Evolutionary conservation across 345 rosid species (phyloP).

Genomic region (Acer saccharum): DNA sequence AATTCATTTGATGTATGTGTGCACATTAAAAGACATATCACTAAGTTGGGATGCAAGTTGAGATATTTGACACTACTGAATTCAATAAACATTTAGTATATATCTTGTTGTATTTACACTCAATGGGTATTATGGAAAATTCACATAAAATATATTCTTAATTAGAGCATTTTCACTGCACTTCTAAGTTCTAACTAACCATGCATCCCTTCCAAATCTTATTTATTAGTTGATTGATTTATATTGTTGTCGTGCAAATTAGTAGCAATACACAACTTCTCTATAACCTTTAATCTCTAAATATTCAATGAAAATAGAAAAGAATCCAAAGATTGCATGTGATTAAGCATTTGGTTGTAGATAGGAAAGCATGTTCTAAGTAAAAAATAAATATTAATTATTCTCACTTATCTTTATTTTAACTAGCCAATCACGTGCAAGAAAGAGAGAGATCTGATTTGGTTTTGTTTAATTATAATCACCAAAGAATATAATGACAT

Average conservation of each 20-base stretch:
- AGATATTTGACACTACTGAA: too few relatives aligned
- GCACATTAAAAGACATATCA: too few relatives aligned
- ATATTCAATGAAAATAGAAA: background rate
- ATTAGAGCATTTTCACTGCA: background rate
- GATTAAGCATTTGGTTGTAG: constrained; percentile 11
- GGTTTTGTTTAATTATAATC: background rate
- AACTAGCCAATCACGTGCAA: constrained; percentile 8
- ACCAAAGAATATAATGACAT: background rate
- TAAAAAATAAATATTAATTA: background rate
- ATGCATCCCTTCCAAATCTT: background rate
- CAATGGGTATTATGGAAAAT: too few relatives aligned
- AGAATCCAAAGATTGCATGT: constrained; percentile 20
- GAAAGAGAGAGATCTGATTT: constrained; percentile 7
- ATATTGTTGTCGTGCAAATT: background rate
- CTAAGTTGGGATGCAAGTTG: too few relatives aligned
- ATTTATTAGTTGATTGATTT: background rate
- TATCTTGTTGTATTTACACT: too few relatives aligned
- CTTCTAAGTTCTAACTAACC: too few relatives aligned
- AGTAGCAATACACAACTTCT: background rate
- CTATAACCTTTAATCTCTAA: background rate
- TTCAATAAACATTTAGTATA: too few relatives aligned
- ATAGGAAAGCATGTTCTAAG: constrained; percentile 20
- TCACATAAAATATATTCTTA: too few relatives aligned
- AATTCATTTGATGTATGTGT: too few relatives aligned
- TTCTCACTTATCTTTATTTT: background rate